Conservation (phyloP, 805 yeast species). For the Sugiyamaella lignohabitans region DNA sequence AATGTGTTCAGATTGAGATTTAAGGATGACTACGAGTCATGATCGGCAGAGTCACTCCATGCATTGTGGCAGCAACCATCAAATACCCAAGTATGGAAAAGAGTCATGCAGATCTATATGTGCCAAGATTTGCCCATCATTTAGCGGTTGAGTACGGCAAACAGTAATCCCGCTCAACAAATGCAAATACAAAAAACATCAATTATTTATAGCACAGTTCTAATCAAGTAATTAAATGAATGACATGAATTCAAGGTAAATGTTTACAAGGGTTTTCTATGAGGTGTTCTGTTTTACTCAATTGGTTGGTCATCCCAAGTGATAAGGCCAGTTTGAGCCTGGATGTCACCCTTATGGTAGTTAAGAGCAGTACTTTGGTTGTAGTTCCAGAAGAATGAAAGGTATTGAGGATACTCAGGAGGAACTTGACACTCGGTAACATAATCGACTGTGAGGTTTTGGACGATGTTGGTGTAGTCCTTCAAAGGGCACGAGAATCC, state of each 20-base stretch:
- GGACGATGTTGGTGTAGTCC: conserved; percentile 23
- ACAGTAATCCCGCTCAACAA: no score
- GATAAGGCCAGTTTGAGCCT: conserved; percentile 6
- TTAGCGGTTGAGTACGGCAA: no score
- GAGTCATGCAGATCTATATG: no score
- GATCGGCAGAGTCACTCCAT: no score
- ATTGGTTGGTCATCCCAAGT: conserved; percentile 15
- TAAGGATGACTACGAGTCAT: neutral
- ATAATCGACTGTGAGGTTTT: conserved; percentile 10
- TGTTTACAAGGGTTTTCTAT: neutral
- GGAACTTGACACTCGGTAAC: conserved; percentile 16
- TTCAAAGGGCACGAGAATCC: conserved; percentile 43
- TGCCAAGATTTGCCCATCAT: no score
- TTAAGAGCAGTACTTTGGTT: conserved; percentile 12
- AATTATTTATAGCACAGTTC: no score
- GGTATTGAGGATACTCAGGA: conserved; percentile 18
- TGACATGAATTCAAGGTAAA: no score
- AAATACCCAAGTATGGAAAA: no score
- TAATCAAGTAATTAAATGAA: no score
- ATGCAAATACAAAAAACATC: no score
- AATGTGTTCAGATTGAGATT: neutral
- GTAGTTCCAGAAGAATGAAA: conserved; percentile 31
- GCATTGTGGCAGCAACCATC: no score
- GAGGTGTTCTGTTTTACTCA: no score
- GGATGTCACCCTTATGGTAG: conserved; percentile 3